Evolutionary conservation across 768 basidiomycete genomes (phyloP), one percentile per base, ranked within the genome.

Genomic region (Dioszegia aurantiaca): DNA sequence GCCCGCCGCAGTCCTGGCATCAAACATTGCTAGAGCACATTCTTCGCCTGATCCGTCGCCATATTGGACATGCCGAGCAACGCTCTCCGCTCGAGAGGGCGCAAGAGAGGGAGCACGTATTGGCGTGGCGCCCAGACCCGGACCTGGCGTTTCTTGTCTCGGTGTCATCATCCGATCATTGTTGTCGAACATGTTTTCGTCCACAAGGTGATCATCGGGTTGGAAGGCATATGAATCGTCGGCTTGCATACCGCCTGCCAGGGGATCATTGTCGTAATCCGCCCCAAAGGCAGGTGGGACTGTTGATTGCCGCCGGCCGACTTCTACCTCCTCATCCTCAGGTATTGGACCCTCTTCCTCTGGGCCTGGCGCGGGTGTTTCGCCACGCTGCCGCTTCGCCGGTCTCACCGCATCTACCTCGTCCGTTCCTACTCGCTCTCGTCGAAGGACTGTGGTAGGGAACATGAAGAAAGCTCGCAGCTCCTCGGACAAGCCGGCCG

Each of bases 401-500:
- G 42, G 43, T 17, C 59, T 55, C 16, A 42, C 67, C 14, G 51
- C 64, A 19, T 80, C 72, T 84, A 87, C 79, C 82, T 84, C 72
- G 74, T 82, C 83, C 16, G 31, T 16, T 10, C 3, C 24, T 6
- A 79, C 26, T 79, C 82, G 53, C 81, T 81, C 17, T 60, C 77
- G 55, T 81, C 85, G n/a, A 81, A 85, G 28, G 83, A 84, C 27
- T 23, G 62, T 80, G 3, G 86, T 63, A 10, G 90, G 89, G 40
- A 88, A 87, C 79, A 87, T 81, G 78, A 95, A 99, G 55, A 99
- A 78, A 53, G 87, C 84, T 1, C 83, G 82, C 21, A 99, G 80
- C 74, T 94, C 90, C 0, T 87, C 86, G 0, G 85, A 84, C 14
- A 75, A 57, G 3, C 69, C 73, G 12, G 88, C 87, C 11, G 93